phyloP scores from a whole-genome alignment of 2,329 filamentous ascomycete species.

The Claviceps sp. region DNA sequence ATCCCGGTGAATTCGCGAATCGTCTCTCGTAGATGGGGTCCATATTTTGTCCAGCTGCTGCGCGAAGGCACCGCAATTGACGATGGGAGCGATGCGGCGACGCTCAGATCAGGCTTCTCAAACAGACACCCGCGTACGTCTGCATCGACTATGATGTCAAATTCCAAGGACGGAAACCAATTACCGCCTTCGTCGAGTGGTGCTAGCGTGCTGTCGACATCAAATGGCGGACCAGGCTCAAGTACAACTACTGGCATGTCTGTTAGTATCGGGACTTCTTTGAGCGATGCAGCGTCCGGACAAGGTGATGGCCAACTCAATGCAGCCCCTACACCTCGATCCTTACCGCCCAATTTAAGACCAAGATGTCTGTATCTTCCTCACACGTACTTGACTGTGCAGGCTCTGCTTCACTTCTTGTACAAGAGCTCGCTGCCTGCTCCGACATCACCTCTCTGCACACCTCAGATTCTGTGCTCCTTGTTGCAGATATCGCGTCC shows the following conservation, averaged over 20 bases:
- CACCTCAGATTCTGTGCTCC: constrained; percentile 90
- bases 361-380: constrained; percentile 85
- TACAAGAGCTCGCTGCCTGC: constrained; percentile 84
- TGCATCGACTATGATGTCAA: constrained; percentile 71
- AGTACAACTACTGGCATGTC: neutral
- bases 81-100: constrained; percentile 61
- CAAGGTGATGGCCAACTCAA: constrained; percentile 34
- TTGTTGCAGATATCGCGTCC: constrained; percentile 85
- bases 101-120: constrained; percentile 52
- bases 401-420: constrained; percentile 81
- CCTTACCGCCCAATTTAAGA: constrained; percentile 48
- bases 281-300: constrained; percentile 15
- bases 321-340: constrained; percentile 41
- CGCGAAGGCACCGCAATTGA: constrained; percentile 64
- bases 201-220: constrained; percentile 26
- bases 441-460: constrained; percentile 65
- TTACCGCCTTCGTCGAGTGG: constrained; percentile 27
- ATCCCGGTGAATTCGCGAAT: constrained; percentile 90
- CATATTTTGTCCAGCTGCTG: constrained; percentile 86
- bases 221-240: constrained; percentile 9
- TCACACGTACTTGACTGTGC: constrained; percentile 78
- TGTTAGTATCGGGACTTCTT: constrained; percentile 26
- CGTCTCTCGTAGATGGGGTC: constrained; percentile 79
- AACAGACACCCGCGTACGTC: constrained; percentile 57
- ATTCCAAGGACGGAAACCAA: constrained; percentile 37